Conservation (phyloP, 768 basidiomycete genomes). For the Naganishia friedmannii region DNA sequence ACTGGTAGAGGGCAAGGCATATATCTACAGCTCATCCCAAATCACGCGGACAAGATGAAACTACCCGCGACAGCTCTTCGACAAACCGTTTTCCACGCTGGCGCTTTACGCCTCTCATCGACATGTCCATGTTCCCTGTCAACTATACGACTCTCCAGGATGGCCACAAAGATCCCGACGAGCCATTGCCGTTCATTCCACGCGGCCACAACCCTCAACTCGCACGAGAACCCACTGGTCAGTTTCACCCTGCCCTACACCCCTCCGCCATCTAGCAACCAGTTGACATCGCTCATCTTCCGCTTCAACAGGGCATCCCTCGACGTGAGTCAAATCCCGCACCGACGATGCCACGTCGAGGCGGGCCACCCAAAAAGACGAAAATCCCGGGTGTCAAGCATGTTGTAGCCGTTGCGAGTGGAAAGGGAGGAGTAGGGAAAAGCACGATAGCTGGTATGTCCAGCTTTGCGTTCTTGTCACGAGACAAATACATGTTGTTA, state of each 20-base stretch:
- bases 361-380: constrained; percentile 52
- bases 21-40: not conserved
- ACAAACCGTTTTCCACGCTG: not conserved
- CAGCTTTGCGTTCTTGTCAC: constrained; percentile 1
- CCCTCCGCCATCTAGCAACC: not conserved
- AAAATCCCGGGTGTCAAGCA: constrained; percentile 65
- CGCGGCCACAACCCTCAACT: constrained; percentile 21
- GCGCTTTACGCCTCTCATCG: not conserved
- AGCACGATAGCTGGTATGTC: constrained; percentile 79
- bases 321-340: constrained; percentile 48
- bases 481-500: not conserved
- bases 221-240: constrained; percentile 51
- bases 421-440: constrained; percentile 95
- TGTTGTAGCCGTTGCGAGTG: constrained; percentile 80
- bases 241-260: constrained; percentile 7
- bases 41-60: not conserved
- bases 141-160: not conserved
- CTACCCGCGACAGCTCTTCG: not conserved
- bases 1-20: not conserved
- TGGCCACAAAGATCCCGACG: not conserved
- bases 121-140: not conserved
- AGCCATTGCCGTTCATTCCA: not conserved
- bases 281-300: not conserved
- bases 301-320: constrained; percentile 49
- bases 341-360: constrained; percentile 55